A percentile compares a stretch with the other conserved stretches of the same genome.
phyloP scores from a whole-genome alignment of 2,329 filamentous ascomycete species.

The Colletotrichum falcatum region DNA sequence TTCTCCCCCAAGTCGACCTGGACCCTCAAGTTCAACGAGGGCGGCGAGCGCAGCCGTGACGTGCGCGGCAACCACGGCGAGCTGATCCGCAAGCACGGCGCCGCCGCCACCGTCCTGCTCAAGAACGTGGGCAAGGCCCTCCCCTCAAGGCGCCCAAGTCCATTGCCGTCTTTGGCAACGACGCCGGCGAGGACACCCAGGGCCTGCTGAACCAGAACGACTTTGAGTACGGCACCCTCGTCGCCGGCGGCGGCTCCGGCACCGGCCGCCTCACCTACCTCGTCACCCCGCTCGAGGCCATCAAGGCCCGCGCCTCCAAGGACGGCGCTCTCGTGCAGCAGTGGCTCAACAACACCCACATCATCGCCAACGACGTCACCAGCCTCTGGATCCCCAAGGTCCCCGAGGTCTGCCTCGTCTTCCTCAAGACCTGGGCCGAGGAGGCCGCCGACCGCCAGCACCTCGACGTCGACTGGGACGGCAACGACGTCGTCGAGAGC shows the following conservation, averaged over 20 bases:
- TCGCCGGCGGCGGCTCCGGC: conserved; percentile 71
- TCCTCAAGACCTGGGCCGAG: conserved; percentile 74
- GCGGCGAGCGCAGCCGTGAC: conserved; percentile 64
- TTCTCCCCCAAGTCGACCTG: conserved; percentile 63
- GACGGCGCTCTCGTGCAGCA: conserved; percentile 58
- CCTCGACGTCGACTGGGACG: conserved; percentile 69
- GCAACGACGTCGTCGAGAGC: conserved; percentile 59
- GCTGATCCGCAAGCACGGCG: conserved; percentile 66
- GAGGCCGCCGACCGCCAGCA: conserved; percentile 70
- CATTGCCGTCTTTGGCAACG: conserved; percentile 66
- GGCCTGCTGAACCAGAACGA: conserved; percentile 74
- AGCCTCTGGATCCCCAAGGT: conserved; percentile 60
- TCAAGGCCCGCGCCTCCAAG: conserved; percentile 61
- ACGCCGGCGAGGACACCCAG: conserved; percentile 75
- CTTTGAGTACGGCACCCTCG: conserved; percentile 70
- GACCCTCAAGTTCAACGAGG: conserved; percentile 55
- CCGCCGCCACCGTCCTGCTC: conserved; percentile 73
- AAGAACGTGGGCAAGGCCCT: conserved; percentile 76
- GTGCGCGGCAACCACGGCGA: conserved; percentile 66
- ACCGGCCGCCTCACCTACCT: conserved; percentile 72
- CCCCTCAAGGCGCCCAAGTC: conserved; percentile 67
- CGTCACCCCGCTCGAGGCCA: conserved; percentile 72
- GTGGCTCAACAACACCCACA: conserved; percentile 57
- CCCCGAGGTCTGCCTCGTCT: conserved; percentile 75
- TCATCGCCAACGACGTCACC: conserved; percentile 52